Base-by-base conservation (phyloP, 441 rosid species). In the Adansonia gregorii region DNA sequence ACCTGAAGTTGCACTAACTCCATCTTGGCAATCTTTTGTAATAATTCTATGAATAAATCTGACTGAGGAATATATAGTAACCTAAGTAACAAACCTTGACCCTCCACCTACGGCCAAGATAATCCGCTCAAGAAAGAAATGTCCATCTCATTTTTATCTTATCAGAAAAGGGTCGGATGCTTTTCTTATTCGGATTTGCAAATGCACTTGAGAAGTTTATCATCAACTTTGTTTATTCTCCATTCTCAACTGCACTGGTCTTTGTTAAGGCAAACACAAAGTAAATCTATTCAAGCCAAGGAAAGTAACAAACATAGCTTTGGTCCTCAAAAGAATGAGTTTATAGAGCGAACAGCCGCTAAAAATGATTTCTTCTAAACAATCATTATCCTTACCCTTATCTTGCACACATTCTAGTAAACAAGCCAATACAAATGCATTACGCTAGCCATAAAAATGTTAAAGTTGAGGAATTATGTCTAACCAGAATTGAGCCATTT, bases 401-500 rank as follows among this genome's bases (percentile, higher is more conserved):
- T 71, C 6, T 52, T 27, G 48, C 46, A 72, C 20, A 9, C 27
- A 54, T 35, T 55, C 14, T 59, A 55, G 17, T 15, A 35, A 72
- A 55, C 64, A 55, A 22, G 27, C 31, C 63, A 72, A 35, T 6
- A 17, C 61, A 72, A 17, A 55, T 72, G 35, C 24, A 72, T 27
- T 27, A 52, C 61, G 54, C 14, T 15, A 71, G 10, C 61, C 9
- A 24, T 8, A 51, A 12, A 70, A n/a, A 41, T 35, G 19, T 35
- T 35, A n/a, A n/a, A 9, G 6, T 55, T 55, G 51, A 17, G 11
- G 75, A 72, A 55, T 72, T 17, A 80, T 35, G 7, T 45, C 93
- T 93, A 83, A 94, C 98, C 98, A 96, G 85, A 94, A 76, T 82
- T 94, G 93, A 8, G 99, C 97, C 98, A 95, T 94, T 82, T 93